phyloP scores from a whole-genome alignment of 768 basidiomycete species.

The Leccinum incarnatum region DNA sequence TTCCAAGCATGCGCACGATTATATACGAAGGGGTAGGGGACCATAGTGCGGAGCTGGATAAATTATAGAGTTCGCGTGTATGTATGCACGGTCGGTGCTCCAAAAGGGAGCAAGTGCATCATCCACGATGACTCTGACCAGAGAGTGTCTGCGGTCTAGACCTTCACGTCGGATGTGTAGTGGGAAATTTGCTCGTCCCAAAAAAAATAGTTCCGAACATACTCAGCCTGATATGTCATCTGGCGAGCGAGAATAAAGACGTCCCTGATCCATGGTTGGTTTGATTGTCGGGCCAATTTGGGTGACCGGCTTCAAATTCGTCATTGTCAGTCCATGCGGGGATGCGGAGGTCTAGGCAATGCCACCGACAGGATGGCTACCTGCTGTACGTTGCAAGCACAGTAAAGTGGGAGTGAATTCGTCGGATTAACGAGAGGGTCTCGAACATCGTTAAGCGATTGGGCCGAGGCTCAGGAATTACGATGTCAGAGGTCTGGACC shows the following conservation, averaged over 20 bases:
- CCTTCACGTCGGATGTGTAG: neutral
- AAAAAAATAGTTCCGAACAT: conserved; percentile 4
- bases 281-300: neutral
- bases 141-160: conserved; percentile 6
- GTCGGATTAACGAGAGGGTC: neutral
- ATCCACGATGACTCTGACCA: neutral
- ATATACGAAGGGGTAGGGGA: conserved; percentile 7
- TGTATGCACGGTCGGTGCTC: neutral
- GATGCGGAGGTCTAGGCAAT: conserved; percentile 9
- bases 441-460: conserved; percentile 7
- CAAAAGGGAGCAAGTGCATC: neutral
- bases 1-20: neutral
- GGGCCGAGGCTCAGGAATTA: neutral
- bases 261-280: neutral
- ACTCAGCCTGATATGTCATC: neutral
- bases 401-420: neutral
- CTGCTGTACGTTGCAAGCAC: conserved; percentile 2
- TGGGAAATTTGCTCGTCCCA: neutral
- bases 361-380: neutral
- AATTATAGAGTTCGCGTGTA: neutral
- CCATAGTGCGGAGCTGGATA: neutral
- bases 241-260: neutral
- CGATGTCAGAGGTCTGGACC: conserved; percentile 11
- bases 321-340: neutral
- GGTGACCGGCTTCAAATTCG: neutral